Evolutionary conservation across 1,139 yeast species (phyloP), one percentile per base, ranked within the genome.

Genomic region (Saccharomyces pastorianus): DNA sequence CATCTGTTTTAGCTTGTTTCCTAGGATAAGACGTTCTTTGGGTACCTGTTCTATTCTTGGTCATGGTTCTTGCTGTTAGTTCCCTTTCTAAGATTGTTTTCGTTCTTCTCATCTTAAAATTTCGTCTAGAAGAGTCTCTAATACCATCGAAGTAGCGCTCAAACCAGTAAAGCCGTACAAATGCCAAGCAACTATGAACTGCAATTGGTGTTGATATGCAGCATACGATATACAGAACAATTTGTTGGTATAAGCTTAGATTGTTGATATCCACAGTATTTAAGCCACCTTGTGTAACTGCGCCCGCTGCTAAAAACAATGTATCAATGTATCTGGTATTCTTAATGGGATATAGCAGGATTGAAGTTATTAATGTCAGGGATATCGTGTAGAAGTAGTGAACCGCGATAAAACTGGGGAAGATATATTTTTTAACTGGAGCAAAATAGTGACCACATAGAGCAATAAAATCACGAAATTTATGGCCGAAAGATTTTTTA

Each of bases 211-310:
- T 91, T 2, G 96, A 80, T 25, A 89, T 62, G 60, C 82, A 76
- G 38, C 95, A 73, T 2, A 81, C 57, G 7, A 84, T 61, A 64
- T 84, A 88, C 3, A 88, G 68, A 17, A 79, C 71, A 23, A 90
- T 78, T 67, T 91, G 97, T 69, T 93, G 98, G 71, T 85, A 91
- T 50, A 88, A 69, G 1, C 76, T 71, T 56, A 88, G 62, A 0
- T 73, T 69, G 64, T 88, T 88, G 44, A 85, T 62, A 64, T 89
- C 81, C 23, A 87, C 75, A 0, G 97, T 84, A 65, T 89, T 89
- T 56, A 95, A 73, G 0, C 99, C 99, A 0, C 96, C 96, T 66
- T 91, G 97, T 0, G 99, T 89, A 3, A 85, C 73, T 0, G 93
- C 82, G 4, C 96, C 93, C 6, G 84, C 73, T 0, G 90, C 78